phyloP scores from a whole-genome alignment of 352 stramenopile genomes.

The Globisporangium irregulare region DNA sequence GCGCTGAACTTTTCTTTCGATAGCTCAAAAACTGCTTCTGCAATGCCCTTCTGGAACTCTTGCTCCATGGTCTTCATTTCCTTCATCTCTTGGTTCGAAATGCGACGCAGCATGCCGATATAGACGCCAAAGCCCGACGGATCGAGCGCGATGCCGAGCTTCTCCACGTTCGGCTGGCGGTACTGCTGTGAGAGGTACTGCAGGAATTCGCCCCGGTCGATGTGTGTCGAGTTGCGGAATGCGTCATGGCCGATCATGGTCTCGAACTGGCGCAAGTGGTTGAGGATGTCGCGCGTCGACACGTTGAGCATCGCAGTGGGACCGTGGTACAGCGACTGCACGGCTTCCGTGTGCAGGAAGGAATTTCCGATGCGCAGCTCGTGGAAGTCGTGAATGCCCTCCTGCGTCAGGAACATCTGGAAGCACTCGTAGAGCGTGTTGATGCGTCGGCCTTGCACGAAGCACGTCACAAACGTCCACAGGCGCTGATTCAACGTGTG shows the following conservation, averaged over 20 bases:
- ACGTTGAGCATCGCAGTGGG: slow-evolving; percentile 45
- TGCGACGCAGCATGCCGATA: slow-evolving; percentile 69
- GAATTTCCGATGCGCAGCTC: slow-evolving; percentile 79
- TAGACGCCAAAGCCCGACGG: slow-evolving; percentile 68
- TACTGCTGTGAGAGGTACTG: slow-evolving; percentile 73
- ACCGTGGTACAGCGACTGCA: slow-evolving; percentile 62
- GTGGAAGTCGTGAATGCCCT: slow-evolving; percentile 58
- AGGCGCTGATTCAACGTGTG: slow-evolving; percentile 69
- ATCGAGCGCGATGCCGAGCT: slow-evolving; percentile 68
- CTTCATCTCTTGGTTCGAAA: slow-evolving; percentile 75
- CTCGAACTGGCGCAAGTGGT: slow-evolving; percentile 64
- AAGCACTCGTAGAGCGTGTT: slow-evolving; percentile 79
- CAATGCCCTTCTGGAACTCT: slow-evolving; percentile 78
- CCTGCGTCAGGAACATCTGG: slow-evolving; percentile 56
- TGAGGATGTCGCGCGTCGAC: slow-evolving; percentile 69
- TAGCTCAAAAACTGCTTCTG: slow-evolving; percentile 75
- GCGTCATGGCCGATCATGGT: slow-evolving; percentile 57
- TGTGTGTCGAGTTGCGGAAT: slow-evolving; percentile 50
- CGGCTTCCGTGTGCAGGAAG: slow-evolving; percentile 75
- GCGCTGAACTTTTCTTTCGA: slow-evolving; percentile 85
- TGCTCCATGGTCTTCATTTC: slow-evolving; percentile 78
- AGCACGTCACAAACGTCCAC: slow-evolving; percentile 81
- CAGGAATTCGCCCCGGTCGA: slow-evolving; percentile 70
- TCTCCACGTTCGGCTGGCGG: slow-evolving; percentile 48
- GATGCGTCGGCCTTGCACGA: slow-evolving; percentile 63